phyloP scores from a whole-genome alignment of 2,329 filamentous ascomycete genomes.

The Colletotrichum sp. region DNA sequence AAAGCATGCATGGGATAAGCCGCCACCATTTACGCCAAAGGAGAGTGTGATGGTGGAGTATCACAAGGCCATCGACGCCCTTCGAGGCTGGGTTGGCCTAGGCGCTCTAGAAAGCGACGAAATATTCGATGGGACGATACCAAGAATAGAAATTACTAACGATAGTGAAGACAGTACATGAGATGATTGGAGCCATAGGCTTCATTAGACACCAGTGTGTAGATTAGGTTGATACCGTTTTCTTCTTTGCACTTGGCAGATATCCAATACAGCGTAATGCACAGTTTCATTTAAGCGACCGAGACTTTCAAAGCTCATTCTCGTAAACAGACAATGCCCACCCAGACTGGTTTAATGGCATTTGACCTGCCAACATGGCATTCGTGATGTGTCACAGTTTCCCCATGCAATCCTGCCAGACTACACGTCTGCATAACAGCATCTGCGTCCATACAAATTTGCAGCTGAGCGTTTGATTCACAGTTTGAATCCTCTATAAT shows the following conservation, averaged over 20 bases:
- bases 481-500: neutral
- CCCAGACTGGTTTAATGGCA: neutral
- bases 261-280: neutral
- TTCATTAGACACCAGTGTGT: neutral
- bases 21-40: constrained; percentile 47
- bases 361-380: neutral
- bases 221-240: neutral
- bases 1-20: constrained; percentile 55
- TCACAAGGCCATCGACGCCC: constrained; percentile 42
- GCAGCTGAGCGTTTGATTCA: neutral
- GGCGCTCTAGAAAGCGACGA: neutral
- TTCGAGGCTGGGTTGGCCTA: constrained; percentile 40
- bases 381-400: neutral
- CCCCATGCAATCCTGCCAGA: neutral
- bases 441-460: neutral
- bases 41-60: constrained; percentile 50
- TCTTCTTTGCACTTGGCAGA: neutral
- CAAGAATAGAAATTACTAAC: neutral
- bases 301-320: neutral
- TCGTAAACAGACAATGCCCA: neutral
- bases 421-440: neutral
- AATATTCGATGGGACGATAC: neutral
- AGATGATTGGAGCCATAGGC: neutral
- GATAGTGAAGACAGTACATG: neutral
- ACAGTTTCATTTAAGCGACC: neutral